Evolutionary conservation across 805 yeast genomes (phyloP), one percentile per base, ranked within the genome.

Genomic region (Grigorovia yakushimaensis): DNA sequence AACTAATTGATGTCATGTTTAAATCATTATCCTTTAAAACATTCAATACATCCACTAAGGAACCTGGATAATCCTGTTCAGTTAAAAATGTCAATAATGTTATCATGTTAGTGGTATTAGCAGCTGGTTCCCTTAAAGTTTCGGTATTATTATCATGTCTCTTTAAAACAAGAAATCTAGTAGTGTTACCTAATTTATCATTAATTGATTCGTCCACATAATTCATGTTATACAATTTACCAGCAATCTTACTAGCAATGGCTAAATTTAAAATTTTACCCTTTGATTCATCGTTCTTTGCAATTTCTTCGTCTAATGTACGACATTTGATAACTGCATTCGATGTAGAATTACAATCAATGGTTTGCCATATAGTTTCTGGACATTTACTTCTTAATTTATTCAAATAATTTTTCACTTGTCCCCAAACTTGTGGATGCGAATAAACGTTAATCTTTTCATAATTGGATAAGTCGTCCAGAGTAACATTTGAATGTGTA

Each of bases 361-460:
- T 70, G 50, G 66, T 73, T 45, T 73, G 73, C 33, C 76, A 69
- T 20, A 62, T 56, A 3, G 53, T 51, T 3, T 45, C 39, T 15
- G 67, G 65, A 37, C 68, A 63, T 42, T 58, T 59, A 13, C 60
- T 47, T 39, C 59, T 49, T 59, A 69, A 51, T 52, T 49, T 45
- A 13, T 69, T 59, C 39, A 84, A 60, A 68, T 85, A 93, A 20
- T 68, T 62, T 2, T 74, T 69, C 44, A 86, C 82, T 62, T 91
- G 98, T 9, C 96, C 94, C 98, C 98, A 91, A 0, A 89, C 98
- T 64, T 91, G 98, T 1, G 98, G 97, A 65, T 91, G 98, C 3
- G 96, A 85, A 67, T 85, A 86, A 18, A 91, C 74, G 30, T 72
- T 76, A 45, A 88, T 74, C 13, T 72, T 61, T 15, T 74, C 61